phyloP scores from a whole-genome alignment of 305 asterid species.

The Fraxinus dipetala region DNA sequence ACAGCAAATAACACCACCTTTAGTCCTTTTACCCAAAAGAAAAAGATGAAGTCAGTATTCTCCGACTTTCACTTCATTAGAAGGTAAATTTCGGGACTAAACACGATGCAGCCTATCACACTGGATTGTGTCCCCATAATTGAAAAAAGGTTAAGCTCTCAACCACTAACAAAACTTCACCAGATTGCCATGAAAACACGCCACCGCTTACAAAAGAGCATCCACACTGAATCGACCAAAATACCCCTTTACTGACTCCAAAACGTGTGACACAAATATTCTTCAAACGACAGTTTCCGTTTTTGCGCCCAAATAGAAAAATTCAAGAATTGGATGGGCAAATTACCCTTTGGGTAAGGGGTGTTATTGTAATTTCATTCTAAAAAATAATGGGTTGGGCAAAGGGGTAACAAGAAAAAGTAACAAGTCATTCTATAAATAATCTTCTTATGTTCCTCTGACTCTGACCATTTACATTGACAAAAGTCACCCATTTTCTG shows the following conservation, averaged over 20 bases:
- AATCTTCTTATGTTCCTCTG: background rate
- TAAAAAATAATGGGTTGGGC: constrained; percentile 21
- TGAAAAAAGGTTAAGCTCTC: constrained; percentile 10
- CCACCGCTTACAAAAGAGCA: constrained; percentile 38
- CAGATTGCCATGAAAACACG: constrained; percentile 66
- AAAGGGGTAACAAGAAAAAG: background rate
- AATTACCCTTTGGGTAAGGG: background rate
- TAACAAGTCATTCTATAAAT: background rate
- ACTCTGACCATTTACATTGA: background rate
- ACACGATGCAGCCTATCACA: constrained; percentile 32
- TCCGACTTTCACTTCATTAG: background rate
- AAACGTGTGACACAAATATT: background rate
- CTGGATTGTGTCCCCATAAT: constrained; percentile 19
- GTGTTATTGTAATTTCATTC: background rate
- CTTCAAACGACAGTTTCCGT: background rate
- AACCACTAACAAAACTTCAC: constrained; percentile 52
- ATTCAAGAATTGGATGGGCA: background rate
- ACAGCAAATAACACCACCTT: constrained; percentile 27
- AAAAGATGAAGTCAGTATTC: constrained; percentile 15
- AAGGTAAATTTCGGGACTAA: background rate
- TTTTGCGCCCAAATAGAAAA: background rate
- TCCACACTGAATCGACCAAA: constrained; percentile 18
- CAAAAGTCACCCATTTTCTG: background rate
- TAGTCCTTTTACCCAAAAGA: constrained; percentile 11
- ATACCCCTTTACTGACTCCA: constrained; percentile 25